A percentile compares a stretch with the other conserved stretches of the same genome.
Evolutionary conservation across 2,329 filamentous ascomycete species (phyloP).

Genomic region (Ustulina deusta): DNA sequence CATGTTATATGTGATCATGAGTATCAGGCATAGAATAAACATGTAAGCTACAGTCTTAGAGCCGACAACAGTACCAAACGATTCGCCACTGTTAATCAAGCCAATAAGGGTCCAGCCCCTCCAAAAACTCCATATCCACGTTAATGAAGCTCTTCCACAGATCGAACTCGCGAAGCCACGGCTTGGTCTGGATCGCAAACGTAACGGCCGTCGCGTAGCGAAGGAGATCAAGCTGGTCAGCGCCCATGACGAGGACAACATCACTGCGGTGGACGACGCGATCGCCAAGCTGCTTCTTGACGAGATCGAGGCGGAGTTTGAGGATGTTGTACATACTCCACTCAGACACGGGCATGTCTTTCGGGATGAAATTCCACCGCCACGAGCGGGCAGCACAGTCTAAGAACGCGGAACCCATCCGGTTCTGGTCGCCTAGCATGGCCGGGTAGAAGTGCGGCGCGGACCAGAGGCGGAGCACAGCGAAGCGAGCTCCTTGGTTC

Average conservation of each 20-base stretch:
- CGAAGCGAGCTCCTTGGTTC: conserved; percentile 52
- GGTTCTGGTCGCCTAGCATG: conserved; percentile 56
- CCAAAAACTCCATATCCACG: conserved; percentile 59
- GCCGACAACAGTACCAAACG: neutral
- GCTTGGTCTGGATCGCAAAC: conserved; percentile 61
- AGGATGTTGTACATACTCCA: conserved; percentile 58
- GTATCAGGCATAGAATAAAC: neutral
- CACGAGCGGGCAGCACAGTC: conserved; percentile 58
- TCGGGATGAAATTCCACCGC: conserved; percentile 59
- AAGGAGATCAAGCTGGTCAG: conserved; percentile 56
- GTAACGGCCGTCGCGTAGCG: conserved; percentile 55
- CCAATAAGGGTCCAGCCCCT: conserved; percentile 56
- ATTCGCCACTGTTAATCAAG: conserved; percentile 44
- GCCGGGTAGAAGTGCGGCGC: conserved; percentile 63
- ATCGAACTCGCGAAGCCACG: conserved; percentile 64
- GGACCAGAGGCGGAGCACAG: conserved; percentile 60
- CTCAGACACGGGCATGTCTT: conserved; percentile 44
- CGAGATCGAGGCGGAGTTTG: conserved; percentile 48
- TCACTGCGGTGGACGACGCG: conserved; percentile 57
- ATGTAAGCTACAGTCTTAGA: neutral
- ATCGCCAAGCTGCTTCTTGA: conserved; percentile 50
- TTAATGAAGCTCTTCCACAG: conserved; percentile 64
- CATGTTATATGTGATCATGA: too few relatives aligned
- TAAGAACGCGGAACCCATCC: conserved; percentile 53
- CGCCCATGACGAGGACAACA: conserved; percentile 60